Evolutionary conservation across 1,284 basidiomycete genomes (phyloP).

Genomic region (Coniophora puteana): DNA sequence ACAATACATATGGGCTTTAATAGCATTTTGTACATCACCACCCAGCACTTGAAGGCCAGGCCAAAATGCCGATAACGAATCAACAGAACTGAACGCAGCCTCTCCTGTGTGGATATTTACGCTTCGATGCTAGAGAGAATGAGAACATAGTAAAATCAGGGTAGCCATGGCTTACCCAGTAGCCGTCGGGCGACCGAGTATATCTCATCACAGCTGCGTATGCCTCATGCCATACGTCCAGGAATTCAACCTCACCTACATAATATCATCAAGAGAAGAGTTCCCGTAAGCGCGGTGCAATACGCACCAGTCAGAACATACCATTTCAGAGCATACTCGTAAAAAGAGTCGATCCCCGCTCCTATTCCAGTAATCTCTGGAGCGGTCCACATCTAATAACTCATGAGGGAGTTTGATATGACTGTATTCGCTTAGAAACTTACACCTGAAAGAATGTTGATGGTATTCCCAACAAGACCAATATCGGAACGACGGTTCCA

Average conservation of each 20-base stretch:
- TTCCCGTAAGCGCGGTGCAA: neutral
- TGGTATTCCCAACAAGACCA: slow-evolving; percentile 84
- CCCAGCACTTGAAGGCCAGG: slow-evolving; percentile 85
- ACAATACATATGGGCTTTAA: slow-evolving; percentile 84
- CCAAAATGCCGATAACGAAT: slow-evolving; percentile 87
- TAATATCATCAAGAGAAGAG: slow-evolving; percentile 7
- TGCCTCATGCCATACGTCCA: slow-evolving; percentile 90
- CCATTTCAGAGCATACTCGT: slow-evolving; percentile 88
- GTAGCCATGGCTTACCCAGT: slow-evolving; percentile 59
- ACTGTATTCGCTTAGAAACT: slow-evolving; percentile 23
- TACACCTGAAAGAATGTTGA: slow-evolving; percentile 78
- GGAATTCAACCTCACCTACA: slow-evolving; percentile 80
- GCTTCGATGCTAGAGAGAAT: slow-evolving; percentile 59
- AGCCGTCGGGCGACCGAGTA: slow-evolving; percentile 77
- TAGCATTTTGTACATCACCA: slow-evolving; percentile 86
- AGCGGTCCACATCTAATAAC: slow-evolving; percentile 56
- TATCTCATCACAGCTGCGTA: slow-evolving; percentile 89
- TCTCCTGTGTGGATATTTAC: slow-evolving; percentile 80
- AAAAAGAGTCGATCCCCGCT: slow-evolving; percentile 92
- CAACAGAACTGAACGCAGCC: slow-evolving; percentile 65
- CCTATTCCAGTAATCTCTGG: slow-evolving; percentile 82
- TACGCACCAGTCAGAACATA: slow-evolving; percentile 82
- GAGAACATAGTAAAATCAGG: neutral
- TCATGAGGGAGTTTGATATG: slow-evolving; percentile 2
- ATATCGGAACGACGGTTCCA: slow-evolving; percentile 88